Percentiles rank a stretch among this genome's conserved stretches.
Conservation (phyloP, 192 early-diverging fungal species). For the Funneliformis mosseae region DNA sequence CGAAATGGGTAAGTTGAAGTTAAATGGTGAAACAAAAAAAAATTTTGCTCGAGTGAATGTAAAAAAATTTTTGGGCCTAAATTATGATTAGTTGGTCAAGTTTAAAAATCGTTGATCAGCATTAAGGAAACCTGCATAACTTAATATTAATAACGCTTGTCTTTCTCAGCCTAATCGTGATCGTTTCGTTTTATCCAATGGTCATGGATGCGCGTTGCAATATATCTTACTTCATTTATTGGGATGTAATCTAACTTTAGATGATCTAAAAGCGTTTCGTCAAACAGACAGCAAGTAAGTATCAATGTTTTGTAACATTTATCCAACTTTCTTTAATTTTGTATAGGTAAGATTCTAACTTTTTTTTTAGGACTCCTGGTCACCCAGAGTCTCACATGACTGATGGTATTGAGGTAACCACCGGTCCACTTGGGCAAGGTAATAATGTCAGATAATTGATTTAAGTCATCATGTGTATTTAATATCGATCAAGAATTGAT, state of each 20-base stretch:
- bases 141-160: neutral
- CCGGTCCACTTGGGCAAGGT: slow-evolving; percentile 56
- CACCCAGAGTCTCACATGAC: slow-evolving; percentile 92
- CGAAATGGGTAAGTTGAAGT: slow-evolving; percentile 71
- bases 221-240: slow-evolving; percentile 88
- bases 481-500: neutral
- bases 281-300: slow-evolving; percentile 79
- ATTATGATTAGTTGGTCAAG: no score
- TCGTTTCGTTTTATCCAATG: slow-evolving; percentile 97
- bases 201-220: slow-evolving; percentile 93
- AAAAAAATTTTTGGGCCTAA: no score
- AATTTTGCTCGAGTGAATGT: no score
- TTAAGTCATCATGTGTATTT: neutral
- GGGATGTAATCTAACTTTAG: slow-evolving; percentile 85
- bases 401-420: slow-evolving; percentile 93
- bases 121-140: no score
- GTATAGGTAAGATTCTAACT: neutral
- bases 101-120: no score
- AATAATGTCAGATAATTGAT: neutral
- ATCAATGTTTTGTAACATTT: neutral
- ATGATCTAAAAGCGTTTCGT: slow-evolving; percentile 91
- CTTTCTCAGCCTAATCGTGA: slow-evolving; percentile 78
- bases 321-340: no score
- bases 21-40: neutral
- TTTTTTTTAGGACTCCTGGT: slow-evolving; percentile 79